Evolutionary conservation across 2,329 filamentous ascomycete species (phyloP).

Genomic region (Alternaria incomplexa): DNA sequence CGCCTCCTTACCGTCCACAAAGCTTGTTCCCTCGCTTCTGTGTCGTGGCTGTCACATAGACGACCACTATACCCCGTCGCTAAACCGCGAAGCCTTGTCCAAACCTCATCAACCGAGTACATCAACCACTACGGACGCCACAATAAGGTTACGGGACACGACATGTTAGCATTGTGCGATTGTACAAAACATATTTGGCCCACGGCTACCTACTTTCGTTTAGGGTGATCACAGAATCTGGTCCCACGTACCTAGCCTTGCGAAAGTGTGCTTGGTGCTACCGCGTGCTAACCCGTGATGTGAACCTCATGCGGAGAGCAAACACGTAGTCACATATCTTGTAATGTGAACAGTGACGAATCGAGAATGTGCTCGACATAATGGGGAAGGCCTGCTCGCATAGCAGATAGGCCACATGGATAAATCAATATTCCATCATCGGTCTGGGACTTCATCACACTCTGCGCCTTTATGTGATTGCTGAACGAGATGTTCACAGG

Average conservation of each 20-base stretch:
- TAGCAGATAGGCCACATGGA: neutral
- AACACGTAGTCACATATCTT: neutral
- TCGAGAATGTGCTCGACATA: neutral
- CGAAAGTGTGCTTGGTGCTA: neutral
- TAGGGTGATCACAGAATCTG: neutral
- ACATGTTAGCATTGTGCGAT: neutral
- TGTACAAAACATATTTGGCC: neutral
- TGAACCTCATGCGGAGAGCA: neutral
- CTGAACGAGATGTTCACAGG: neutral
- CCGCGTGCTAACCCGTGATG: neutral
- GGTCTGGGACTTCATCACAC: neutral
- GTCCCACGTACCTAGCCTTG: neutral
- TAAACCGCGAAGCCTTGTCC: neutral
- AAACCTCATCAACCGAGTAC: neutral
- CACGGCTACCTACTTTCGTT: neutral
- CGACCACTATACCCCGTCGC: neutral
- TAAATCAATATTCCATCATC: neutral
- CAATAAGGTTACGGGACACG: neutral
- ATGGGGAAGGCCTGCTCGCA: accelerated
- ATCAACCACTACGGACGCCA: neutral
- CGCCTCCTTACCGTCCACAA: neutral
- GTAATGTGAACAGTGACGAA: neutral
- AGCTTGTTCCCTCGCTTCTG: neutral
- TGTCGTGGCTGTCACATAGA: neutral
- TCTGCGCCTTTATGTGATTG: neutral